Evolutionary conservation across 108 stramenopile species (phyloP).

Genomic region (Nitzschia sp.): DNA sequence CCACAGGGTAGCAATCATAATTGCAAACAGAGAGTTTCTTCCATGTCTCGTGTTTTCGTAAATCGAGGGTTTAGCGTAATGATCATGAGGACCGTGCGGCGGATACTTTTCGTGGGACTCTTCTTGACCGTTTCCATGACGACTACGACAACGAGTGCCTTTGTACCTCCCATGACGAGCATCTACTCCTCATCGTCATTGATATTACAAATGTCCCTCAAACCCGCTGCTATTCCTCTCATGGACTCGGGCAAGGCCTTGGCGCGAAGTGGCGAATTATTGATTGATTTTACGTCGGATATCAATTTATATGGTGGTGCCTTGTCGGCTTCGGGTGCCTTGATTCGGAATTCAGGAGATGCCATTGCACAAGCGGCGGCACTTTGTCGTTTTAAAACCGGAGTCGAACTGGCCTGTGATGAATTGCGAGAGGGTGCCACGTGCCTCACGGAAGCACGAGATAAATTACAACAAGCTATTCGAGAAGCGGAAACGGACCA

Average conservation of each 20-base stretch:
- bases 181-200: not conserved
- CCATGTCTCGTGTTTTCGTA: no score
- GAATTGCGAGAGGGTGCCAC: constrained; percentile 78
- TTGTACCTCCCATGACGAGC: not conserved
- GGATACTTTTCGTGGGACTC: no score
- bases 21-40: no score
- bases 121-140: no score
- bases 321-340: constrained; percentile 69
- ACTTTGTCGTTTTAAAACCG: constrained; percentile 79
- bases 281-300: constrained; percentile 63
- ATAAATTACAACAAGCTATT: constrained; percentile 47
- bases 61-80: no score
- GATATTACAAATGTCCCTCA: constrained; percentile 39
- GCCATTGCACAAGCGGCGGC: constrained; percentile 84
- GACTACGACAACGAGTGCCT: not conserved
- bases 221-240: constrained; percentile 70
- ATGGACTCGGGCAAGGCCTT: constrained; percentile 83
- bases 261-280: constrained; percentile 74
- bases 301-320: constrained; percentile 73
- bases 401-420: constrained; percentile 69
- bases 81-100: no score
- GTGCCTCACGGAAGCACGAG: constrained; percentile 58
- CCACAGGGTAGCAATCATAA: no score
- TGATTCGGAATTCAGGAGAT: constrained; percentile 74
- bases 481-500: constrained; percentile 59